Conservation (phyloP, 495 filamentous ascomycete species). For the Hypoxylon subgilvum region DNA sequence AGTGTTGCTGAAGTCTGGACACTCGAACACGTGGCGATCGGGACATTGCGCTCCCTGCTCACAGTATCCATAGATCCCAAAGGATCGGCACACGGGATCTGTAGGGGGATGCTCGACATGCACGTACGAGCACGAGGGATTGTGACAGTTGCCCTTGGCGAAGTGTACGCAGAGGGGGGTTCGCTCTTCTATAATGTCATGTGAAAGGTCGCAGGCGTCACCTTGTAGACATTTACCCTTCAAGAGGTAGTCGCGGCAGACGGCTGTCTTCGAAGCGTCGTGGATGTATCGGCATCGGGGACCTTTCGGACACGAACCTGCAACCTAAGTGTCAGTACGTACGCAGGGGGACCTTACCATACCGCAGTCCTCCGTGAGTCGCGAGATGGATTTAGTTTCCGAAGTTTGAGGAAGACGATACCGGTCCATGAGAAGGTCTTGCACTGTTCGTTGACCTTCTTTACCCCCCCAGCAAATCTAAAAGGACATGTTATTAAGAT, state of each 20-base stretch:
- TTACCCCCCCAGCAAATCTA: slow-evolving; percentile 54
- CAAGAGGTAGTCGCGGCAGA: slow-evolving; percentile 85
- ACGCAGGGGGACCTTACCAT: slow-evolving; percentile 43
- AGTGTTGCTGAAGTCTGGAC: slow-evolving; percentile 92
- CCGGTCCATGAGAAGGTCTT: slow-evolving; percentile 89
- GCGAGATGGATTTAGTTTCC: slow-evolving; percentile 36
- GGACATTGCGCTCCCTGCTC: slow-evolving; percentile 78
- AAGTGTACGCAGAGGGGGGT: slow-evolving; percentile 90
- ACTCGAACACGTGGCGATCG: slow-evolving; percentile 86
- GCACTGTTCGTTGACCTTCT: slow-evolving; percentile 81
- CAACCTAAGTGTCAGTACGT: slow-evolving; percentile 42
- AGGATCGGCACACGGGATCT: slow-evolving; percentile 82
- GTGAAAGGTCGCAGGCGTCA: slow-evolving; percentile 88
- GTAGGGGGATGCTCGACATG: slow-evolving; percentile 82
- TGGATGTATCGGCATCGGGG: slow-evolving; percentile 81
- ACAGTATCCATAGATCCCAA: slow-evolving; percentile 90
- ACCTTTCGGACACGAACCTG: slow-evolving; percentile 84
- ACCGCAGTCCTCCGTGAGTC: slow-evolving; percentile 37
- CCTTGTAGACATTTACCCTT: slow-evolving; percentile 80
- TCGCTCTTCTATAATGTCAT: slow-evolving; percentile 83
- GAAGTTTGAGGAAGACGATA: slow-evolving; percentile 63
- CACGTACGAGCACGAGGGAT: slow-evolving; percentile 84
- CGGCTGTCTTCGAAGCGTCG: slow-evolving; percentile 85
- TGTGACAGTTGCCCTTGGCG: slow-evolving; percentile 87
- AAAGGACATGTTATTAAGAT: slow-evolving; percentile 42